Evolutionary conservation across 108 stramenopile genomes (phyloP).

Genomic region (Pseudonitzschia pungens): DNA sequence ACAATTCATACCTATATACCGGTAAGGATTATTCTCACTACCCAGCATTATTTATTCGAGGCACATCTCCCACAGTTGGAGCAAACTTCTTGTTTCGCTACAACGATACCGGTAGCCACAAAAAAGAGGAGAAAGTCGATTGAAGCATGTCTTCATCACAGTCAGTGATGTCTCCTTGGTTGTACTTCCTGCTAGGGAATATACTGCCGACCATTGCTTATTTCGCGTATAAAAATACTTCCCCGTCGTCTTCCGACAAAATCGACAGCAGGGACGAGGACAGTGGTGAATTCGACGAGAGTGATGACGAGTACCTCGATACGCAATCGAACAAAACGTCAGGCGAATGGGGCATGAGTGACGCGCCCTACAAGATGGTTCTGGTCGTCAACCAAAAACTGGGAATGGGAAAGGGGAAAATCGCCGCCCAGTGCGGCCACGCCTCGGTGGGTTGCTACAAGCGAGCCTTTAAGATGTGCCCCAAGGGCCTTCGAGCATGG

Average conservation of each 20-base stretch:
- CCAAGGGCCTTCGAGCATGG: slow-evolving; percentile 74
- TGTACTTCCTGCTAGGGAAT: slow-evolving; percentile 49
- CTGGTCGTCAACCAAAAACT: slow-evolving; percentile 76
- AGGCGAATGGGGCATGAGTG: slow-evolving; percentile 48
- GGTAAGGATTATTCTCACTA: no score
- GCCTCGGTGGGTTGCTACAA: slow-evolving; percentile 90
- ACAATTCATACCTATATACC: no score
- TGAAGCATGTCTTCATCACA: neutral
- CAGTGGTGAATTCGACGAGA: slow-evolving; percentile 34
- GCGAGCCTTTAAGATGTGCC: slow-evolving; percentile 64
- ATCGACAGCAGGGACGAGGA: slow-evolving; percentile 29
- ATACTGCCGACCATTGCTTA: slow-evolving; percentile 45
- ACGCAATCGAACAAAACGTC: slow-evolving; percentile 20
- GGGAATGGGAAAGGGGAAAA: slow-evolving; percentile 88
- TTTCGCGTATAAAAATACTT: slow-evolving; percentile 8
- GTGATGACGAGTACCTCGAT: slow-evolving; percentile 31
- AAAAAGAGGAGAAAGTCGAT: neutral
- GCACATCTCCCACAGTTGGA: neutral
- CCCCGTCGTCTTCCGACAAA: neutral
- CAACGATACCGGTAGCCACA: neutral
- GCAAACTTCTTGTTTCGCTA: no score
- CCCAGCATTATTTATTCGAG: no score
- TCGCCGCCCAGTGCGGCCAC: slow-evolving; percentile 91
- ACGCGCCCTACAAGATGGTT: slow-evolving; percentile 91
- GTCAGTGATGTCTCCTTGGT: slow-evolving; percentile 17